Evolutionary conservation across 768 basidiomycete genomes (phyloP).

Genomic region (Lactarius sp.): DNA sequence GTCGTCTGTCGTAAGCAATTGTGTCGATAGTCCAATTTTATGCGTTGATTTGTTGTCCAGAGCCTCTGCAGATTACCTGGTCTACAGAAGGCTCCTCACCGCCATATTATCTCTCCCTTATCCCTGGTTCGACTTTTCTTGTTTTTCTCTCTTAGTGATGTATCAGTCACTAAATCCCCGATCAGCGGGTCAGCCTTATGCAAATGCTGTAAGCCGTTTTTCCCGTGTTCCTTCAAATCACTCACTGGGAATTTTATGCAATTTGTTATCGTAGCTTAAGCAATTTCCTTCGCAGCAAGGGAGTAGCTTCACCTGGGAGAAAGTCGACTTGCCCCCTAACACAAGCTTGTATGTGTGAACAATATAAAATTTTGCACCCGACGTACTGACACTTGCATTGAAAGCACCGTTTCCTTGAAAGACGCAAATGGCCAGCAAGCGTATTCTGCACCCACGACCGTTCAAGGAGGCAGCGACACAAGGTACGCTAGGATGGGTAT

Average conservation of each 20-base stretch:
- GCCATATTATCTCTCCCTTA: conserved; percentile 56
- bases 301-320: conserved; percentile 46
- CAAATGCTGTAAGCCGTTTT: conserved; percentile 43
- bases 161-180: background rate
- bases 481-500: conserved; percentile 32
- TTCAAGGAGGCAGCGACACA: conserved; percentile 36
- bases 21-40: background rate
- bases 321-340: conserved; percentile 42
- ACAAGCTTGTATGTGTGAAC: conserved; percentile 45
- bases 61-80: conserved; percentile 57
- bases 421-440: conserved; percentile 51
- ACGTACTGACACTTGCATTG: conserved; percentile 2
- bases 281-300: conserved; percentile 45
- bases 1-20: conserved; percentile 48
- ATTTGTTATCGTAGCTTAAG: conserved; percentile 41
- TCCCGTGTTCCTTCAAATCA: background rate
- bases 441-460: conserved; percentile 48
- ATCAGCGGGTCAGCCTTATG: conserved; percentile 49
- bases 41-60: conserved; percentile 34
- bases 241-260: background rate
- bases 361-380: background rate
- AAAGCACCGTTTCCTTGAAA: conserved; percentile 52
- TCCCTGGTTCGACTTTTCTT: conserved; percentile 48
- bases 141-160: background rate
- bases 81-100: conserved; percentile 36